Conservation (phyloP, 106 monocot species). For the Agapanthus africanus region DNA sequence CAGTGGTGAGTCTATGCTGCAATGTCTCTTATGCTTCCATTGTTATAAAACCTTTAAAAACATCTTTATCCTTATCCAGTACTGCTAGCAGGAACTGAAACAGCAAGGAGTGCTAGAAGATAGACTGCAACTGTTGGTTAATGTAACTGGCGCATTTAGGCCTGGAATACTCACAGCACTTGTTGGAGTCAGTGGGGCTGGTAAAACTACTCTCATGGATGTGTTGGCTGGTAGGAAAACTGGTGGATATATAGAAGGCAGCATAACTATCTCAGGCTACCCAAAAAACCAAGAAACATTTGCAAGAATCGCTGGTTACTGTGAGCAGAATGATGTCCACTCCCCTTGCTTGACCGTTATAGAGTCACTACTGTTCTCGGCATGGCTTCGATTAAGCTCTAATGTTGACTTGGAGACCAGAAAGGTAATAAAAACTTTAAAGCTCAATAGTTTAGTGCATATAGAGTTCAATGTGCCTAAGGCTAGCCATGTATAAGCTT, state of each 20-base stretch:
- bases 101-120: conserved; percentile 49
- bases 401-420: conserved; percentile 43
- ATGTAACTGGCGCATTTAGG: conserved; percentile 64
- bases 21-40: conserved; percentile 3
- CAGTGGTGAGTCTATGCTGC: conserved; percentile 45
- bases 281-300: conserved; percentile 70
- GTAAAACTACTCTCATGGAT: conserved; percentile 79
- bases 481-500: too few relatives aligned
- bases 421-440: conserved; percentile 22
- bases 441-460: neutral
- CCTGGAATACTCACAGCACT: conserved; percentile 68
- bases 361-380: conserved; percentile 75
- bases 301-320: conserved; percentile 76
- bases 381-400: conserved; percentile 55
- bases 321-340: conserved; percentile 76
- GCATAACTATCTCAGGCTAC: conserved; percentile 69
- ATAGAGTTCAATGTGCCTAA: too few relatives aligned
- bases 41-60: conserved; percentile 11
- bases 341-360: conserved; percentile 75
- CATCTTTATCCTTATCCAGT: conserved; percentile 40
- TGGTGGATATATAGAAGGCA: conserved; percentile 59
- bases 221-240: conserved; percentile 86
- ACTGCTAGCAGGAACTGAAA: conserved; percentile 57
- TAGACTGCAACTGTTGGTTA: conserved; percentile 52
- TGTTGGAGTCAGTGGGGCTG: conserved; percentile 81